Base-by-base conservation (phyloP, 768 basidiomycete species). In the Lactarius evosmus region DNA sequence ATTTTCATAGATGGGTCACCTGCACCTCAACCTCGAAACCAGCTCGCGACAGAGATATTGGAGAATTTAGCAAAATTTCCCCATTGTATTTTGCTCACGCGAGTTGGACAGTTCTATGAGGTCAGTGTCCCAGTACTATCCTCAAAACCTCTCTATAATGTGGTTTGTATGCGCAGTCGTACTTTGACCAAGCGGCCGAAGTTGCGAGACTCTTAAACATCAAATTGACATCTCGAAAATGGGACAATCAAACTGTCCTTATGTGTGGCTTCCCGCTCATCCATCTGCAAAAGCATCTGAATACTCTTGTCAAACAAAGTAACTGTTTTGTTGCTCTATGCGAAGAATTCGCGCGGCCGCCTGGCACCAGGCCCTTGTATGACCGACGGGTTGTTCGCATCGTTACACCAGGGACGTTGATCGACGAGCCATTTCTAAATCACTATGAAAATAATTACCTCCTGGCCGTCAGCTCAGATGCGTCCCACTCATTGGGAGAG, bases 21-120 rank as follows among this genome's bases (percentile, higher is more conserved):
- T 52, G 30, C 27, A 46, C 41, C 27, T 30, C 67, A 38, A 34
- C 67, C 67, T 34, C 67, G 67, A n/a, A 85, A 79, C 29, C 75
- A 80, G 53, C 81, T 96, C 25, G 88, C 92, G 3, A 79, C 72
- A 50, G 87, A 86, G 67, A 87, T 98, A 34, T 78, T 83, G 66
- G 74, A 82, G 29, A 93, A 97, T 70, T 79, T 90, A 22, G 76
- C 78, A 44, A 83, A 77, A 53, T 97, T 93, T 71, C 90, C 95
- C 25, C 90, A 95, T 69, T 95, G 94, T 71, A 80, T 97, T 32
- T 79, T 98, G 29, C 81, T 98, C 19, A 98, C 95, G 8, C 85
- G 93, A 58, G 94, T 98, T 12, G 95, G 95, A 16, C 88, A 93
- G 70, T 98, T 98, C 74, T 98, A 96, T 72, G 95, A 98, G 83